Evolutionary conservation across 192 early-diverging fungal genomes (phyloP).

Genomic region (Entomortierella lignicola): DNA sequence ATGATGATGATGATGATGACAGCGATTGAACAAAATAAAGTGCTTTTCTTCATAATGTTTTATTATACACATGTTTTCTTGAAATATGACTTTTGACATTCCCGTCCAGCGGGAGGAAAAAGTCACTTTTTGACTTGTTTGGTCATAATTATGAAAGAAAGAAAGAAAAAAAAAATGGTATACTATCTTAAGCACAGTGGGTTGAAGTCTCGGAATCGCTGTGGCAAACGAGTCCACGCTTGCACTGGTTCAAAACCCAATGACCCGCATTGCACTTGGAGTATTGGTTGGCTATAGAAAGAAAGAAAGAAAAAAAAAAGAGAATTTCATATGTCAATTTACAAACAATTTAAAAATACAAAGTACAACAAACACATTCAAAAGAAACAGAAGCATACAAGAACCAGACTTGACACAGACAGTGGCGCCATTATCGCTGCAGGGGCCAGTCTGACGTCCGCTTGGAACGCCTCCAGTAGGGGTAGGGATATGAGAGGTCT

Average conservation of each 20-base stretch:
- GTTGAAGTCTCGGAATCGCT: conserved; percentile 22
- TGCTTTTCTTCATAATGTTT: too few species aligned
- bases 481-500: background rate
- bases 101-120: background rate
- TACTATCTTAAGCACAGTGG: conserved; percentile 45
- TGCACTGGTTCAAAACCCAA: conserved; percentile 46
- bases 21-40: background rate
- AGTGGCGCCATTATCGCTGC: conserved; percentile 21
- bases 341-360: background rate
- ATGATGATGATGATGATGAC: conserved; percentile 23
- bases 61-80: too few species aligned
- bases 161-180: background rate
- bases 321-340: background rate
- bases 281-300: conserved; percentile 23
- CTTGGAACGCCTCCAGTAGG: conserved; percentile 16
- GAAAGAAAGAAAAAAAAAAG: background rate
- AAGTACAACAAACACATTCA: background rate
- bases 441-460: conserved; percentile 15
- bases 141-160: background rate
- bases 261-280: conserved; percentile 30
- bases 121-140: background rate
- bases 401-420: conserved; percentile 20
- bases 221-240: conserved; percentile 26
- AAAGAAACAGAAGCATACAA: background rate
- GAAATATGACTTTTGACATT: background rate